These are phyloP conservation scores for Rhazya stricta DNA, from an alignment of 257 asterid species.

Conservation along the genomic window DNA sequence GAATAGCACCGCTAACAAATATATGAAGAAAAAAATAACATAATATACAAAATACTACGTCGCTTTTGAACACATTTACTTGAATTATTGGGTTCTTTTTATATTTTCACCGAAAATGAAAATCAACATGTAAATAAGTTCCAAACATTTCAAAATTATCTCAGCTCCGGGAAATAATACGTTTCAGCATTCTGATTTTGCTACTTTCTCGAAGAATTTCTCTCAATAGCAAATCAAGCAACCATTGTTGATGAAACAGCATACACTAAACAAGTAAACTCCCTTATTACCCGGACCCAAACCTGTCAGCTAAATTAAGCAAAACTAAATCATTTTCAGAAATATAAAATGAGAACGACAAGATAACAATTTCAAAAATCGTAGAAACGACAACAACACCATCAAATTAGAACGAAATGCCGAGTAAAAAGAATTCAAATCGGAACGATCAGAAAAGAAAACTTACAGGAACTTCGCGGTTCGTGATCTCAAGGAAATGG, in stretches of 20 bases:
- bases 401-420: not conserved
- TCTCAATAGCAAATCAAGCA: constrained; percentile 9
- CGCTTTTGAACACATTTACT: not conserved
- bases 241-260: not conserved
- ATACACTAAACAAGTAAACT: not conserved
- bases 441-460: not conserved
- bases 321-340: no score
- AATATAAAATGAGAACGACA: not conserved
- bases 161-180: not conserved
- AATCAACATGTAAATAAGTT: not conserved
- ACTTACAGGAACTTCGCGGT: constrained; percentile 24
- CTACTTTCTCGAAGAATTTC: constrained; percentile 1
- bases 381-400: not conserved
- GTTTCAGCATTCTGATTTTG: not conserved
- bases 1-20: not conserved
- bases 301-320: not conserved
- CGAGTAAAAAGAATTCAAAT: not conserved
- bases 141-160: not conserved
- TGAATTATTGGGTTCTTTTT: no score
- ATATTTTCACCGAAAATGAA: not conserved
- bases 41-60: not conserved
- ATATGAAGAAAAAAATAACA: not conserved
- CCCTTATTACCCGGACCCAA: not conserved
- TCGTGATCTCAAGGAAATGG: constrained; percentile 38
- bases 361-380: not conserved